Conservation (phyloP, 345 rosid species). For the Aurinia saxatilis region DNA sequence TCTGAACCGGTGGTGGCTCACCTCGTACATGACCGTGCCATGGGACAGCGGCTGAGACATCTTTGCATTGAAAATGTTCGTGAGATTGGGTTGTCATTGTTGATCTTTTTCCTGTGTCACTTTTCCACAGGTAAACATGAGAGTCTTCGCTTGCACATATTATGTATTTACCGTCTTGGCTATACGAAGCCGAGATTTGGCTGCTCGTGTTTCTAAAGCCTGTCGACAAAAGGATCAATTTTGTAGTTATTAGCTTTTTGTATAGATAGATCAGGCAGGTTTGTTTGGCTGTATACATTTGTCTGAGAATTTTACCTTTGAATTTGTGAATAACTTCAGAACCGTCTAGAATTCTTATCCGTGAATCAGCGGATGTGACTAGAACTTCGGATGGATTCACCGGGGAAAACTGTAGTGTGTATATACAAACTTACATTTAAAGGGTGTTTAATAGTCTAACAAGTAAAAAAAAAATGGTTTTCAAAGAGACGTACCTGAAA, state of each 20-base stretch:
- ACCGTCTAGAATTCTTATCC: slow-evolving; percentile 65
- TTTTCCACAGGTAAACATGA: slow-evolving; percentile 73
- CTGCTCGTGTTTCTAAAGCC: slow-evolving; percentile 78
- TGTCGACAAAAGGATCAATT: slow-evolving; percentile 17
- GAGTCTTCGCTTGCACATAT: slow-evolving; percentile 84
- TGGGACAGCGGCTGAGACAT: slow-evolving; percentile 80
- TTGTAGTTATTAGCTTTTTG: not conserved
- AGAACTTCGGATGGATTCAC: slow-evolving; percentile 77
- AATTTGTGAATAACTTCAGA: slow-evolving; percentile 56
- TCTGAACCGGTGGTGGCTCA: slow-evolving; percentile 53
- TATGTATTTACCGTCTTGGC: slow-evolving; percentile 61
- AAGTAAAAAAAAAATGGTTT: not conserved
- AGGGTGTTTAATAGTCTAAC: not conserved
- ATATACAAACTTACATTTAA: not conserved
- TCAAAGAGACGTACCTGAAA: slow-evolving; percentile 50
- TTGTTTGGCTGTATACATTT: not conserved
- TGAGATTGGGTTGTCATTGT: slow-evolving; percentile 38
- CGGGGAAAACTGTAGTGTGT: slow-evolving; percentile 63
- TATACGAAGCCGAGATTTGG: slow-evolving; percentile 84
- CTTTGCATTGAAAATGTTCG: slow-evolving; percentile 73
- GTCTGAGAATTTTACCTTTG: slow-evolving; percentile 45
- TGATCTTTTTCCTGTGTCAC: slow-evolving; percentile 41
- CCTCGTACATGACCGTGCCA: slow-evolving; percentile 78
- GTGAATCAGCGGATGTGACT: slow-evolving; percentile 85
- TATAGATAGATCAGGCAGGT: not conserved